A percentile compares a stretch with the other conserved stretches of the same genome.
Evolutionary conservation across 345 rosid genomes (phyloP).

Genomic region (Crucihimalaya himalaica): DNA sequence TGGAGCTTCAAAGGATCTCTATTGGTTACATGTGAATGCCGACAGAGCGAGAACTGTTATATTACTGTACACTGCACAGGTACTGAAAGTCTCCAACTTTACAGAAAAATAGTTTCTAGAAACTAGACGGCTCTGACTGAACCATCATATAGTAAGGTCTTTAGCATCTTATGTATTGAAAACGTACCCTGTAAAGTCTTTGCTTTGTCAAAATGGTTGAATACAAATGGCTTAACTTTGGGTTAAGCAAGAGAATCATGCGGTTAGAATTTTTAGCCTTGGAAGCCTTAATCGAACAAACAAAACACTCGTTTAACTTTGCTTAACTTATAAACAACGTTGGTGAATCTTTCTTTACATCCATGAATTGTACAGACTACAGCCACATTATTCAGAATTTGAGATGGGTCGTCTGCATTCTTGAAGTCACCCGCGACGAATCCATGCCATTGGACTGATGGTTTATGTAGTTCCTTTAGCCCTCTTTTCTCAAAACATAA

Average conservation of each 20-base stretch:
- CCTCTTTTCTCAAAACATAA: neutral
- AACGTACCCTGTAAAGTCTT: neutral
- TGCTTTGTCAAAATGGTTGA: constrained; percentile 5
- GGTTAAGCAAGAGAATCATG: constrained; percentile 11
- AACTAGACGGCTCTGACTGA: neutral
- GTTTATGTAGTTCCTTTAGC: neutral
- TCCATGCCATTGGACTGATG: constrained; percentile 9
- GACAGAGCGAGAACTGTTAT: constrained; percentile 23
- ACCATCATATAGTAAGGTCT: constrained; percentile 11
- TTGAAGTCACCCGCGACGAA: neutral
- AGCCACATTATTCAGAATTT: too few relatives aligned
- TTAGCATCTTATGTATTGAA: constrained; percentile 14
- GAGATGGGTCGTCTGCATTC: neutral
- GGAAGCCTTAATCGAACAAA: neutral
- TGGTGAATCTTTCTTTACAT: constrained; percentile 19
- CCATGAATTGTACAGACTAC: neutral
- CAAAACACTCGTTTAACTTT: neutral
- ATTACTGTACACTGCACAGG: constrained; percentile 1
- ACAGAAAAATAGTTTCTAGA: neutral
- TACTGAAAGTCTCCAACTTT: constrained; percentile 2
- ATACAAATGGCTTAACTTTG: neutral
- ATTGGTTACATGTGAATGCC: neutral
- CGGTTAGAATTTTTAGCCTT: neutral
- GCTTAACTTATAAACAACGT: neutral
- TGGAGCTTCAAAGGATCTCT: neutral